Conservation (phyloP, 176 grass and related monocot genomes). For the sorghum (Sorghum bicolor) region DNA sequence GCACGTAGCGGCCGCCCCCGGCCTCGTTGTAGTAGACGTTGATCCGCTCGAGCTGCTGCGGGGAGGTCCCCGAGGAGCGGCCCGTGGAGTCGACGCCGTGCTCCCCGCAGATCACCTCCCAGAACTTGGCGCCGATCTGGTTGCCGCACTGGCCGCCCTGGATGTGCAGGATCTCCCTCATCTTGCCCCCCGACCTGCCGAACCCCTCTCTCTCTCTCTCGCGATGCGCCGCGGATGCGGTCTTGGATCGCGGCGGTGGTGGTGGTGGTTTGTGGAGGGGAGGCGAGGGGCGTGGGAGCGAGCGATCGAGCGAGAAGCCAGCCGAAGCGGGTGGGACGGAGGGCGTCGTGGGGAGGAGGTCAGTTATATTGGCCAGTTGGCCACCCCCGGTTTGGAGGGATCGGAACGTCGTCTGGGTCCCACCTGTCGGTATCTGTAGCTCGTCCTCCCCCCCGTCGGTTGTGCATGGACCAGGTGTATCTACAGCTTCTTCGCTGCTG, state of each 20-base stretch:
- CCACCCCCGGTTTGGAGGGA: background rate
- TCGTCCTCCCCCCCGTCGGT: background rate
- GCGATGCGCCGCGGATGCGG: background rate
- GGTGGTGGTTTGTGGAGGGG: background rate
- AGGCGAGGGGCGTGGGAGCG: background rate
- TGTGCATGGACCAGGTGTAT: constrained; percentile 27
- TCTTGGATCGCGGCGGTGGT: background rate
- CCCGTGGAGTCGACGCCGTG: constrained; percentile 69
- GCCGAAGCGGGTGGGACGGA: constrained; percentile 1
- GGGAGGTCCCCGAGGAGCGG: constrained; percentile 36
- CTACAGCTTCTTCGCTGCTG: background rate
- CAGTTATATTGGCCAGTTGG: background rate
- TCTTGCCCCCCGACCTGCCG: constrained; percentile 23
- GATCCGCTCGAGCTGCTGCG: constrained; percentile 68
- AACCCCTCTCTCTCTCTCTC: background rate
- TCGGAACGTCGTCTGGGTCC: background rate
- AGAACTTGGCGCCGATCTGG: constrained; percentile 98
- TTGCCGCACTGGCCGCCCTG: constrained; percentile 92
- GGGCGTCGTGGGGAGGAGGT: background rate
- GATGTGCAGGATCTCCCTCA: constrained; percentile 94
- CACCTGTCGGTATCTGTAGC: background rate
- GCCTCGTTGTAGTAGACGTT: constrained; percentile 92
- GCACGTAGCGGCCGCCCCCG: constrained; percentile 47
- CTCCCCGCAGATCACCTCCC: constrained; percentile 97
- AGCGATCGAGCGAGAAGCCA: background rate